Conservation (phyloP, 2,329 filamentous ascomycete species). For the Aureobasidium leucospermi region DNA sequence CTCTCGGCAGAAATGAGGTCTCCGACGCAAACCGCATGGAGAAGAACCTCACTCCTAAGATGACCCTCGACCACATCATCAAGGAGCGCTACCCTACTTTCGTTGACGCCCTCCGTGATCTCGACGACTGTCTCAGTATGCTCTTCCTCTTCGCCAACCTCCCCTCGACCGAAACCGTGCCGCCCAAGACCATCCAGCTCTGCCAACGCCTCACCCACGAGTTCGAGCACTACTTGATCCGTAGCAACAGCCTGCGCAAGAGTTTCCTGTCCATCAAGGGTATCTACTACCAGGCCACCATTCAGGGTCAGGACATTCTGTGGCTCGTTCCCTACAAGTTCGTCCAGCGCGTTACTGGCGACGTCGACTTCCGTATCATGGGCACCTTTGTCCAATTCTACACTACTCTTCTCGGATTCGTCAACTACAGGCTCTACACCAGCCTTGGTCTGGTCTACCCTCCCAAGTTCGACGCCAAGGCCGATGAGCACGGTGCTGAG, state of each 20-base stretch:
- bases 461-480: constrained; percentile 80
- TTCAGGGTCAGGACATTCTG: constrained; percentile 91
- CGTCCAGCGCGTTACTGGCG: constrained; percentile 86
- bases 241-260: constrained; percentile 83
- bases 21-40: constrained; percentile 82
- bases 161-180: constrained; percentile 80
- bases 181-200: constrained; percentile 88
- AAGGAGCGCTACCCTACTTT: constrained; percentile 98
- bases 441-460: constrained; percentile 88
- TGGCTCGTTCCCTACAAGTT: constrained; percentile 98
- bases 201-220: constrained; percentile 91
- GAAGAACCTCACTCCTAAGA: constrained; percentile 80
- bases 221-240: constrained; percentile 96
- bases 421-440: constrained; percentile 94
- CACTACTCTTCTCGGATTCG: constrained; percentile 88
- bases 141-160: constrained; percentile 96
- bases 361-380: constrained; percentile 99
- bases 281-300: constrained; percentile 97
- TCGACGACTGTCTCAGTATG: constrained; percentile 95
- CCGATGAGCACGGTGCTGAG: constrained; percentile 85
- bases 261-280: constrained; percentile 98
- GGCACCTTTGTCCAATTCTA: constrained; percentile 99
- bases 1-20: constrained; percentile 85
- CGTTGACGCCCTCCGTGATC: constrained; percentile 82
- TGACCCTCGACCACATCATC: constrained; percentile 93